A percentile compares a stretch with the other conserved stretches of the same genome.
Conservation (phyloP, 345 rosid genomes). For the Geranium rotundifolium region DNA sequence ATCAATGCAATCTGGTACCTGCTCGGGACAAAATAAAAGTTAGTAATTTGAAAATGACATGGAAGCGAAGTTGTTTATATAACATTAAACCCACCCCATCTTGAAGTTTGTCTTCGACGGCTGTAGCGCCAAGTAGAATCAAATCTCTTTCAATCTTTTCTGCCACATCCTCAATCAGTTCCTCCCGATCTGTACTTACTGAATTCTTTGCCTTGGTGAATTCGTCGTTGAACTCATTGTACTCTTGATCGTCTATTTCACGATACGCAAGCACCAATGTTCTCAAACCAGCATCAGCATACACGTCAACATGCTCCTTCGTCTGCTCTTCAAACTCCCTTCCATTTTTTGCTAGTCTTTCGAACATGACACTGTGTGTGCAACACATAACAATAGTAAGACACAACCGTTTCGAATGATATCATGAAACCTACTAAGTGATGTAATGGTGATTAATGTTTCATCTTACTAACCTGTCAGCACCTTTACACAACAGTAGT, state of each 20-base stretch:
- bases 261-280: conserved; percentile 91
- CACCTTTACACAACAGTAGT: conserved; percentile 83
- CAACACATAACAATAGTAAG: conserved; percentile 1
- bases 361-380: conserved; percentile 68
- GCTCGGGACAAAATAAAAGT: conserved; percentile 8
- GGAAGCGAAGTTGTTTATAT: too few species aligned
- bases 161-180: conserved; percentile 55
- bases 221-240: conserved; percentile 43
- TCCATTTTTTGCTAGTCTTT: conserved; percentile 59
- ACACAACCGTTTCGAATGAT: too few species aligned
- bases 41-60: neutral
- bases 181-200: conserved; percentile 56
- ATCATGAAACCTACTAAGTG: too few species aligned
- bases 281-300: conserved; percentile 93
- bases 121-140: conserved; percentile 88
- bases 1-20: conserved; percentile 99
- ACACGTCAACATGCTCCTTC: conserved; percentile 51
- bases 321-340: conserved; percentile 54
- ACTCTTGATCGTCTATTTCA: conserved; percentile 66
- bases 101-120: conserved; percentile 96
- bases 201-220: conserved; percentile 61
- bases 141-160: conserved; percentile 60
- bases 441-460: conserved; percentile 1
- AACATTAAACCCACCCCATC: conserved; percentile 85
- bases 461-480: conserved; percentile 68